Conservation (phyloP, 352 stramenopile genomes). For the Globisporangium barbulae region DNA sequence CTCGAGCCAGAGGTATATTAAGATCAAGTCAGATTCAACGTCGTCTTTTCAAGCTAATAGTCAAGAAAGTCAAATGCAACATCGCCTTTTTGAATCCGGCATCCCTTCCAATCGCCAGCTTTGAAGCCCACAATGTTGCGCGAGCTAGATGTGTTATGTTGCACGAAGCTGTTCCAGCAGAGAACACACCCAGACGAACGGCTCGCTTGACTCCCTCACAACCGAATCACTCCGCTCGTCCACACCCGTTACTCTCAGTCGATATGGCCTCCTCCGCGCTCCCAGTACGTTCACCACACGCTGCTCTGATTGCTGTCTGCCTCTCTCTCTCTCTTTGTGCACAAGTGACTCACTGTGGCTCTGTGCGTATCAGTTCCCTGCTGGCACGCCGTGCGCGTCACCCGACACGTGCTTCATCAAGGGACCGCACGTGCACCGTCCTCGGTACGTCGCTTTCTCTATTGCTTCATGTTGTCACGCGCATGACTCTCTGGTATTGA, state of each 20-base stretch:
- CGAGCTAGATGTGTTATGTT: not conserved
- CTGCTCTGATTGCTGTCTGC: not conserved
- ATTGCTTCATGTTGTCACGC: not conserved
- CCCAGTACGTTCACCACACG: slow-evolving; percentile 19
- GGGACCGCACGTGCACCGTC: slow-evolving; percentile 59
- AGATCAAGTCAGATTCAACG: not conserved
- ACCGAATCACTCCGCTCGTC: slow-evolving; percentile 3
- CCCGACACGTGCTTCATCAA: slow-evolving; percentile 68
- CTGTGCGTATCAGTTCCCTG: slow-evolving; percentile 18
- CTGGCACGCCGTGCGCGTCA: slow-evolving; percentile 38
- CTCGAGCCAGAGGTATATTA: not conserved
- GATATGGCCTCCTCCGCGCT: slow-evolving; percentile 29
- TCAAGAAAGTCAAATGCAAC: not conserved
- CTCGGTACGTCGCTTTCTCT: slow-evolving; percentile 25
- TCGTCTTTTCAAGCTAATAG: not conserved
- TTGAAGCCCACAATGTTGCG: slow-evolving; percentile 8
- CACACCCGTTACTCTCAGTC: not conserved
- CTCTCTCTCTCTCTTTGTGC: not conserved
- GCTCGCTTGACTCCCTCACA: not conserved
- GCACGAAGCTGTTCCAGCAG: not conserved
- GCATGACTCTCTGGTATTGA: not conserved
- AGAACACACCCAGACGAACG: not conserved
- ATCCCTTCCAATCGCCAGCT: slow-evolving; percentile 1
- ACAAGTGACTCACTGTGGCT: not conserved
- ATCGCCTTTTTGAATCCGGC: not conserved